Evolutionary conservation across 768 basidiomycete species (phyloP).

Genomic region (Pisolithus tinctorius): DNA sequence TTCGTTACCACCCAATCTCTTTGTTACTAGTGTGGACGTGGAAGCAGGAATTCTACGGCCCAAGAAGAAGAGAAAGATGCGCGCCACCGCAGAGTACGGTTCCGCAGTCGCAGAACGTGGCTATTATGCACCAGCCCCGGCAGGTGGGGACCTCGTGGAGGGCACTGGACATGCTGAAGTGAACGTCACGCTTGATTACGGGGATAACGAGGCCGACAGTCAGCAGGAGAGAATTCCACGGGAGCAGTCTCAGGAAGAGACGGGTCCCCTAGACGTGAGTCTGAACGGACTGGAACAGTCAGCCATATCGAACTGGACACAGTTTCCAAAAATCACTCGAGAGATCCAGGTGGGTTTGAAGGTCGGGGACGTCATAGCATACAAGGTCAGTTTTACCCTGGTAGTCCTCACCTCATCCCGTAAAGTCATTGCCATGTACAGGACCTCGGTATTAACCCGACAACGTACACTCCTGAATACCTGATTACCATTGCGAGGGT

Average conservation of each 20-base stretch:
- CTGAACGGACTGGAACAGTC: constrained; percentile 6
- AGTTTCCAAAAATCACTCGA: constrained; percentile 16
- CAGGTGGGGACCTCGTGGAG: neutral
- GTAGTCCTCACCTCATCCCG: neutral
- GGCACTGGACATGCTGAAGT: neutral
- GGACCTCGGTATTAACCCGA: constrained; percentile 54
- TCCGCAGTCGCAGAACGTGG: constrained; percentile 11
- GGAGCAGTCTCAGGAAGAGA: neutral
- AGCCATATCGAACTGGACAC: constrained; percentile 13
- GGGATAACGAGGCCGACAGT: neutral
- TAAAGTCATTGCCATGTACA: constrained; percentile 17
- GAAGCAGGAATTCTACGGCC: constrained; percentile 37
- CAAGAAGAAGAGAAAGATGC: constrained; percentile 30
- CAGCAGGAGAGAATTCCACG: neutral
- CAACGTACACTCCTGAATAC: constrained; percentile 54
- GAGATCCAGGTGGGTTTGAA: constrained; percentile 16
- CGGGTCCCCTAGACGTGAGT: neutral
- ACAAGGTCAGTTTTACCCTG: constrained; percentile 36
- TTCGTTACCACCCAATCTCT: constrained; percentile 51
- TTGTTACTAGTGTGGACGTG: constrained; percentile 70
- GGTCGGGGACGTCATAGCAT: constrained; percentile 34
- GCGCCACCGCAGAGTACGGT: constrained; percentile 27
- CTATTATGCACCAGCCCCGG: neutral
- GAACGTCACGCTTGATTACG: constrained; percentile 9
- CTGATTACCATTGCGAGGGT: constrained; percentile 44